These are phyloP conservation scores for Colletotrichum sp. DNA, from an alignment of 2,329 filamentous ascomycete genomes.

Conservation along the genomic window DNA sequence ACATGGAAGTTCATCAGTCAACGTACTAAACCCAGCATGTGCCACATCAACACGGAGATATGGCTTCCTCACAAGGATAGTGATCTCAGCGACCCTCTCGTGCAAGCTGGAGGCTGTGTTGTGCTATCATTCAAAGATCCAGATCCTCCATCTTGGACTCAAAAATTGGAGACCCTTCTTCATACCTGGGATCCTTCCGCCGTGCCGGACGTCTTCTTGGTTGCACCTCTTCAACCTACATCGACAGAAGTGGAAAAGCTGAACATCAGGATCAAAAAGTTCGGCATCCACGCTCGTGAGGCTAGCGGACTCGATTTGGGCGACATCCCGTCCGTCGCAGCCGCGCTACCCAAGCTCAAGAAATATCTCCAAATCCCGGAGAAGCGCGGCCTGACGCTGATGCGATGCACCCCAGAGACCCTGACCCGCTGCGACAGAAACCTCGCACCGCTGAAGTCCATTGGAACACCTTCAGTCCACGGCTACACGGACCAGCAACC, in stretches of 20 bases:
- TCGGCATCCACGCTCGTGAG: constrained; percentile 21
- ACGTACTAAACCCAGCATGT: constrained; percentile 24
- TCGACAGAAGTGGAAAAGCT: not conserved
- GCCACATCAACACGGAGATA: constrained; percentile 19
- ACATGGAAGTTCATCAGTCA: constrained; percentile 33
- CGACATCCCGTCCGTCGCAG: constrained; percentile 13
- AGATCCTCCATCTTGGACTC: not conserved
- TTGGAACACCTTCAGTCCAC: constrained; percentile 24
- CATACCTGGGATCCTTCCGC: not conserved
- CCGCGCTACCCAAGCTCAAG: constrained; percentile 20
- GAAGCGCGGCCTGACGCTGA: constrained; percentile 9
- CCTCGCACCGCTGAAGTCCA: constrained; percentile 20
- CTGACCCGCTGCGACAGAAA: constrained; percentile 18
- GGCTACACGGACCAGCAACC: constrained; percentile 26
- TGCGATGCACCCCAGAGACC: constrained; percentile 19
- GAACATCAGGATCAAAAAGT: not conserved
- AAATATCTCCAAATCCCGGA: constrained; percentile 11
- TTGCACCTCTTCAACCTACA: not conserved
- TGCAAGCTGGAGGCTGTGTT: not conserved
- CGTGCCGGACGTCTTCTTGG: not conserved
- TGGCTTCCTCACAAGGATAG: constrained; percentile 12
- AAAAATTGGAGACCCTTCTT: not conserved
- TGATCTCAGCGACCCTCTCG: not conserved
- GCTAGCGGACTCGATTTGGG: constrained; percentile 21
- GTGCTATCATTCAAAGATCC: not conserved